These are phyloP conservation scores for Eimeria acervulina DNA, from an alignment of 169 alveolate species.

Conservation along the genomic window DNA sequence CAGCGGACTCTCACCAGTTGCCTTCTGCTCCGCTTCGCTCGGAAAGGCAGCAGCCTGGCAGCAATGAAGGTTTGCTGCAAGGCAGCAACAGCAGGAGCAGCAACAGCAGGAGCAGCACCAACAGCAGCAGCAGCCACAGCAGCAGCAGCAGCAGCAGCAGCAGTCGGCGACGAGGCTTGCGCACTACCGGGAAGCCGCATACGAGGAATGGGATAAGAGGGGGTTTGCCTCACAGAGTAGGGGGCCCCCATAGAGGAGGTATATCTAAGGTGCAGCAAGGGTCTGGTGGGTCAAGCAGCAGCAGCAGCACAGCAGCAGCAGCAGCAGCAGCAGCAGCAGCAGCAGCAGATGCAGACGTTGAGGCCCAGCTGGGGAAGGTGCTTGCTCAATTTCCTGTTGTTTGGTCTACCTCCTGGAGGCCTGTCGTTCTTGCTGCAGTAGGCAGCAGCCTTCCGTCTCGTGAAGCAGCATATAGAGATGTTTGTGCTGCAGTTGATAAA, in stretches of 20 bases:
- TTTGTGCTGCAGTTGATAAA: not conserved
- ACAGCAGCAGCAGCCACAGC: not conserved
- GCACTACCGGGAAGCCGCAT: not conserved
- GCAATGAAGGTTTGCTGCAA: not conserved
- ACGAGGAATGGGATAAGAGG: too few species aligned
- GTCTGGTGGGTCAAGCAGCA: too few species aligned
- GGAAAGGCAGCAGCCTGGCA: not conserved
- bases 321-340: too few species aligned
- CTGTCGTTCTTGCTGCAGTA: not conserved
- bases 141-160: not conserved
- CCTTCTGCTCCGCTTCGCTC: too few species aligned
- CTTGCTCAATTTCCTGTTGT: not conserved
- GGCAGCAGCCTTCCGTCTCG: not conserved
- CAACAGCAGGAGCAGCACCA: not conserved
- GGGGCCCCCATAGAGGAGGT: too few species aligned
- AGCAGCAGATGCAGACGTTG: too few species aligned
- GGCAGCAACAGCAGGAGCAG: conserved; percentile 12
- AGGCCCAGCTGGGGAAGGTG: not conserved
- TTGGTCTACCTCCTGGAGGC: not conserved
- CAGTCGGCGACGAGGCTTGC: not conserved
- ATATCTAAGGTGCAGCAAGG: too few species aligned
- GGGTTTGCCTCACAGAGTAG: too few species aligned
- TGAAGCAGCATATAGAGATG: not conserved
- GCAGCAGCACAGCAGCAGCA: not conserved
- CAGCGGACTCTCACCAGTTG: too few species aligned